Base-by-base conservation (phyloP, 805 yeast genomes). In the Saturnispora ahearnii region DNA sequence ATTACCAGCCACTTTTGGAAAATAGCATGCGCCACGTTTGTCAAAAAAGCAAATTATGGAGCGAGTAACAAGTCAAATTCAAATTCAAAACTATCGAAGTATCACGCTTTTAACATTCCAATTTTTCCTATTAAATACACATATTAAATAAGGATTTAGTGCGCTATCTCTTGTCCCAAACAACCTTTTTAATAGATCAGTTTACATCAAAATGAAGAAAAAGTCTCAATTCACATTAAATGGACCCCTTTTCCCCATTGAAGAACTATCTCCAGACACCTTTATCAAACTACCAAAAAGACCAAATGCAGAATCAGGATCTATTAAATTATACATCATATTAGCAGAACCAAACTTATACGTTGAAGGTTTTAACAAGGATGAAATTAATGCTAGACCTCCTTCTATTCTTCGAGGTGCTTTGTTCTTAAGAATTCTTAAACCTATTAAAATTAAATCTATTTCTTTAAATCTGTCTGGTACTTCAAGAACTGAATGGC, bases 341-440 rank as follows among this genome's bases (percentile, higher is more conserved):
- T 76, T 89, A 15, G 88, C 96, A 0, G 98, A 90, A 62, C 86
- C 85, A 33, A 79, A 75, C 37, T 67, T 90, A 13, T 90, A 83
- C 58, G 74, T 90, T 9, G 90, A 86, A 60, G 98, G 97, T 0
- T 89, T 87, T 62, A 79, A 80, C 26, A 69, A 77, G 0, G 67
- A 74, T 9, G 95, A 87, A 58, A 79, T 74, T 55, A 66, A 68
- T 30, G 79, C 76, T 18, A 69, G 84, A 43, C 87, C 91, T 4
- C 95, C 96, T 0, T 76, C 91, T 2, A 65, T 90, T 45, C 72
- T 90, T 33, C 73, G 98, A 48, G 98, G 98, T 2, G 78, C 89
- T 29, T 67, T 90, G 18, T 76, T 82, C 44, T 53, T 90, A 3
- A 72, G 90, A 45, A 76, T 90, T 5, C 58, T 80, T 43, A 88